Evolutionary conservation across 23 red algal genomes (phyloP).

Genomic region (Gracilaria domingensis): DNA sequence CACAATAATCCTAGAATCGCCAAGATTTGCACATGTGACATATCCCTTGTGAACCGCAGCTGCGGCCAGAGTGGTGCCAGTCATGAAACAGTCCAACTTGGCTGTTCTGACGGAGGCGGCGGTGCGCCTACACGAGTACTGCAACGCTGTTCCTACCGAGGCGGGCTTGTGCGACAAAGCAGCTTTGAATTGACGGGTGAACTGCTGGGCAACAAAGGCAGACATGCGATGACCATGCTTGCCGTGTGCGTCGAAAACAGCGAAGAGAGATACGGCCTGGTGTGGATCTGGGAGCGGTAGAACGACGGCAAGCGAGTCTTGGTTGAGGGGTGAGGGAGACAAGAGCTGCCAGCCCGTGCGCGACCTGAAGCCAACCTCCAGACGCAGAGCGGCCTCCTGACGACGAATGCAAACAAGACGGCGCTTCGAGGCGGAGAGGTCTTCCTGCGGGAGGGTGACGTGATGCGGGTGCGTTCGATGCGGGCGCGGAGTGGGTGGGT

Average conservation of each 20-base stretch:
- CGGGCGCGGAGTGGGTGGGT: not conserved
- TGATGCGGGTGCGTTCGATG: not conserved
- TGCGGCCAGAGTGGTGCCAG: conserved; percentile 71
- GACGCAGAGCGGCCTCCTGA: conserved; percentile 55
- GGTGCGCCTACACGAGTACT: conserved; percentile 24
- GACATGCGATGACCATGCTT: conserved; percentile 68
- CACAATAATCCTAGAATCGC: conserved; percentile 74
- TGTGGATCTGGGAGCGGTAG: conserved; percentile 47
- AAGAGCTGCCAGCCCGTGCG: conserved; percentile 88
- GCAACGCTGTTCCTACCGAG: conserved; percentile 17
- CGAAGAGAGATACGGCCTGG: conserved; percentile 38
- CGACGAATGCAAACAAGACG: conserved; percentile 58
- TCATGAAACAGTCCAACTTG: conserved; percentile 49
- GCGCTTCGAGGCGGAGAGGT: conserved; percentile 49
- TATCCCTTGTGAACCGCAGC: conserved; percentile 56
- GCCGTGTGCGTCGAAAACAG: conserved; percentile 89
- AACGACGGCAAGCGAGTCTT: conserved; percentile 62
- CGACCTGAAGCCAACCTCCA: conserved; percentile 66
- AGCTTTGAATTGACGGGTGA: conserved; percentile 25
- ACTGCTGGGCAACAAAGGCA: conserved; percentile 52
- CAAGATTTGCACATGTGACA: conserved; percentile 82
- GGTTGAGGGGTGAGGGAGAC: conserved; percentile 63
- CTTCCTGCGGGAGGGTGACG: conserved; percentile 14
- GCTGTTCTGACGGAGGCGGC: conserved; percentile 18
- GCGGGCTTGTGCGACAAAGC: conserved; percentile 23